A percentile compares a stretch with the other conserved stretches of the same genome.
Evolutionary conservation across 2,329 filamentous ascomycete genomes (phyloP).

Genomic region (Hypoxylon rubiginosum): DNA sequence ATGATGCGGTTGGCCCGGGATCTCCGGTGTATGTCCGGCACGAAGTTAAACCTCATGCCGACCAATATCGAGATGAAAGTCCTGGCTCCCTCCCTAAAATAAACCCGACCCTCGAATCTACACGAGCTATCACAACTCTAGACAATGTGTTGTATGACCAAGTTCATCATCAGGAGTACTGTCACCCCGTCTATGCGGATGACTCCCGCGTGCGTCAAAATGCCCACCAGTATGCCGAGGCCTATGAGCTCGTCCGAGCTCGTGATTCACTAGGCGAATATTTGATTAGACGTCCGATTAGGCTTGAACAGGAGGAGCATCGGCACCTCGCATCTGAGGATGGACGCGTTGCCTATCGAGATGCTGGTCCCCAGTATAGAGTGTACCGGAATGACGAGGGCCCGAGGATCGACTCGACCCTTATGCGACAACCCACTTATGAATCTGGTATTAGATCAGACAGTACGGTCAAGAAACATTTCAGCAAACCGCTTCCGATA

Average conservation of each 20-base stretch:
- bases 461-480: slow-evolving; percentile 21
- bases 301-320: slow-evolving; percentile 51
- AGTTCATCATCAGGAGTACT: slow-evolving; percentile 52
- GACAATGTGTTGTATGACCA: slow-evolving; percentile 50
- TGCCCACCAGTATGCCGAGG: slow-evolving; percentile 50
- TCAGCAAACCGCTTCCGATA: slow-evolving; percentile 27
- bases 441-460: neutral
- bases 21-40: slow-evolving; percentile 52
- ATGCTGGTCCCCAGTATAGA: slow-evolving; percentile 40
- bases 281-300: slow-evolving; percentile 59
- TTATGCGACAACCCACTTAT: slow-evolving; percentile 13
- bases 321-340: slow-evolving; percentile 18
- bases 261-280: slow-evolving; percentile 62
- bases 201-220: slow-evolving; percentile 45
- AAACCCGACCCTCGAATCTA: slow-evolving; percentile 50
- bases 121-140: slow-evolving; percentile 40
- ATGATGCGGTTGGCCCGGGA: slow-evolving; percentile 49
- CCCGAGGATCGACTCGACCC: slow-evolving; percentile 23
- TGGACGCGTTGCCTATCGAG: slow-evolving; percentile 35
- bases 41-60: slow-evolving; percentile 45
- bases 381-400: slow-evolving; percentile 21
- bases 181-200: slow-evolving; percentile 50
- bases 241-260: slow-evolving; percentile 62
- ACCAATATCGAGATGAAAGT: slow-evolving; percentile 51
- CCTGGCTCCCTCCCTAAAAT: slow-evolving; percentile 43